These are phyloP conservation scores for Fusarium dlaminii DNA, from an alignment of 2,329 filamentous ascomycete genomes.

Conservation along the genomic window DNA sequence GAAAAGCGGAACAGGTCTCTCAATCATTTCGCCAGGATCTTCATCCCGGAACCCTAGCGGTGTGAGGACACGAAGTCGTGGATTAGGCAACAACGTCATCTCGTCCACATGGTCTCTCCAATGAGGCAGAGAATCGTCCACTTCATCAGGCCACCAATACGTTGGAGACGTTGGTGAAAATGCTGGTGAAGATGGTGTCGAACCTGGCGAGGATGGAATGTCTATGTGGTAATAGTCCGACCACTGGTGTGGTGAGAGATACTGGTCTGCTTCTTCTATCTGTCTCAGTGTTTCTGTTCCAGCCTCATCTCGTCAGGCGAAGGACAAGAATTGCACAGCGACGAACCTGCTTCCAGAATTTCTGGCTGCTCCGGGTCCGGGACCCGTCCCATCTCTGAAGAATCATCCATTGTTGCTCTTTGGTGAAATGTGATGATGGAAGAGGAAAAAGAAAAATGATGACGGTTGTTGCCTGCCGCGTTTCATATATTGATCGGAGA, in stretches of 20 bases:
- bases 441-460: not conserved
- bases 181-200: not conserved
- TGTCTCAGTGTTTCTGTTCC: not conserved
- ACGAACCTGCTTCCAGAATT: not conserved
- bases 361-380: not conserved
- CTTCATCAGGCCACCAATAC: not conserved
- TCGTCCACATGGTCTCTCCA: not conserved
- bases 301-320: not conserved
- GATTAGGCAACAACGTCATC: not conserved
- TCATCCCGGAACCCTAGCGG: not conserved
- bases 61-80: not conserved
- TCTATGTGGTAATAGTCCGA: not conserved
- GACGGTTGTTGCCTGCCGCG: not conserved
- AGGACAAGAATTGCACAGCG: not conserved
- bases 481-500: not conserved
- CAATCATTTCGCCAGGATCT: not conserved
- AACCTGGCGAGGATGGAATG: not conserved
- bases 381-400: too few relatives aligned
- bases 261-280: not conserved
- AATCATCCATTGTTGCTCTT: not conserved
- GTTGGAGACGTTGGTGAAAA: not conserved
- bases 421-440: not conserved
- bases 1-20: not conserved
- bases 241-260: not conserved
- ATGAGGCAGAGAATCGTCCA: not conserved